Percentiles rank a stretch among this genome's conserved stretches.
Conservation (phyloP, 441 rosid genomes). For the Adansonia madagascariensis region DNA sequence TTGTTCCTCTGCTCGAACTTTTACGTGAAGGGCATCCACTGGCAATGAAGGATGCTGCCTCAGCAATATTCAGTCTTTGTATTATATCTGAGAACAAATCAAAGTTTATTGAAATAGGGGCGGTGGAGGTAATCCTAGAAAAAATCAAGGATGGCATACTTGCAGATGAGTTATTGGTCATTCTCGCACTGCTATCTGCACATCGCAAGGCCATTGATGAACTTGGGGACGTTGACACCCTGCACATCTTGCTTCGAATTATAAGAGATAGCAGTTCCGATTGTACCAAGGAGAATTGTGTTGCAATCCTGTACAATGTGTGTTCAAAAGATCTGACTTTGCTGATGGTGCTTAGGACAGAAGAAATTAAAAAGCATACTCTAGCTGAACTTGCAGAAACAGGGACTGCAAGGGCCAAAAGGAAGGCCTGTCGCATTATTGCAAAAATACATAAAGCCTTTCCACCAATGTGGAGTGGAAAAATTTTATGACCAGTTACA, state of each 20-base stretch:
- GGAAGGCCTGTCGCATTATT: conserved; percentile 9
- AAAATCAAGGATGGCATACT: conserved; percentile 38
- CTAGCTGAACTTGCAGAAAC: neutral
- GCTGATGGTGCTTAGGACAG: neutral
- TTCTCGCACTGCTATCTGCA: conserved; percentile 14
- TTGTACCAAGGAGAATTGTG: neutral
- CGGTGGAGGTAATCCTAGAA: conserved; percentile 35
- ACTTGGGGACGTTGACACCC: conserved; percentile 38
- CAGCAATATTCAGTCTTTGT: conserved; percentile 31
- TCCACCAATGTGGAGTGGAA: neutral
- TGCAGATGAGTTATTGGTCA: conserved; percentile 46
- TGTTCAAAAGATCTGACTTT: neutral
- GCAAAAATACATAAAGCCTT: neutral
- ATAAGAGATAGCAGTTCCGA: conserved; percentile 39
- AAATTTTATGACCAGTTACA: too few relatives aligned
- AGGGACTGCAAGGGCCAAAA: conserved; percentile 12
- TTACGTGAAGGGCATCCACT: conserved; percentile 41
- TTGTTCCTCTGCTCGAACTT: conserved; percentile 46
- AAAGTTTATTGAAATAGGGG: conserved; percentile 41
- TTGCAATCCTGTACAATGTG: conserved; percentile 18
- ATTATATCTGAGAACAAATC: conserved; percentile 33
- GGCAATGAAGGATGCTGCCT: conserved; percentile 47
- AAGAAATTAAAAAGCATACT: neutral
- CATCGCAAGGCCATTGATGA: conserved; percentile 35
- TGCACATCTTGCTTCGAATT: conserved; percentile 42